Evolutionary conservation across 176 grass and related monocot species (phyloP), one percentile per base, ranked within the genome.

Genomic region (Triticum urartu): DNA sequence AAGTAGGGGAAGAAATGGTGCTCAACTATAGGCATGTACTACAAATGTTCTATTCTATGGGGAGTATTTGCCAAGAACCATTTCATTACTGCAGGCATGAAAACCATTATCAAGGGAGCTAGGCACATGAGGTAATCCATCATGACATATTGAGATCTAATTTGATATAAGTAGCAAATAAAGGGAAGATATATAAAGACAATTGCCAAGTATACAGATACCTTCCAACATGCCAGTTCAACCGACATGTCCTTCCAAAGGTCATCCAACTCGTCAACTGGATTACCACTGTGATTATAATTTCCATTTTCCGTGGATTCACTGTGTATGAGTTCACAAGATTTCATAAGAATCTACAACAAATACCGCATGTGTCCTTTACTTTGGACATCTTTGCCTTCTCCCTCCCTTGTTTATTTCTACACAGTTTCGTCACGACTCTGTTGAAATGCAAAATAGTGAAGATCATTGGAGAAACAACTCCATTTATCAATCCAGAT

Each of bases 231-330:
- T 83, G 90, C 86, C 68, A 89, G 63, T 87, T 90, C 92, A 87
- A 97, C 48, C 25, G 76, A 85, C 92, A 94, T 93, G 32, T 91
- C 86, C 59, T 34, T 89, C 85, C 84, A 97, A 38, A 89, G 84
- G 33, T 92, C 88, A 66, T 94, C 92, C 24, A 94, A 47, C 73
- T 82, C 81, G 68, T 85, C 84, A 72, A 69, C 76, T 58, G 42
- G 43, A 22, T 7, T 52, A 38, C 1, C 56, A 39, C 45, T 81
- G 34, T 39, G 48, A 75, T 47, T 50, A 85, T 79, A 7, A 22
- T 83, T 20, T 56, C 22, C 42, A 12, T 78, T 87, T 11, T 18
- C 11, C 13, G 39, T 60, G n/a, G 43, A 78, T 28, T 90, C 65
- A 73, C 7, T 67, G 36, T 4, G 84, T 73, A 74, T 30, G 28